Evolutionary conservation across 148 eudicot species (phyloP), one percentile per base, ranked within the genome.

Genomic region (Gaultheria prostrata): DNA sequence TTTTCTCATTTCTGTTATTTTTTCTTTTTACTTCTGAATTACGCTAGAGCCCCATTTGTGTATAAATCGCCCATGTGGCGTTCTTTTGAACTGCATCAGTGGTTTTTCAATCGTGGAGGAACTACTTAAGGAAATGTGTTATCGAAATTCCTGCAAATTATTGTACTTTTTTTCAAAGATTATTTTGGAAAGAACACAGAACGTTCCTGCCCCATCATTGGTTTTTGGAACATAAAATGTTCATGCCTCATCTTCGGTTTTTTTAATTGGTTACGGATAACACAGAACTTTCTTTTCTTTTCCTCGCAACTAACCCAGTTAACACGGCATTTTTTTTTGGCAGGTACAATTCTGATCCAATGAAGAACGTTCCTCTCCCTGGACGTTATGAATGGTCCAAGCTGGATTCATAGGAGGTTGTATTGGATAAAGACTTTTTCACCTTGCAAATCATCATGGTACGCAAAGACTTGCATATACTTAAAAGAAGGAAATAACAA

Each of bases 261-360:
- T 6, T 1, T 49, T 49, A 7, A 49, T 7, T 1, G 46, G 46
- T 6, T 1, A 7, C 7, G 8, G 8, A 7, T 7, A 7, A 8
- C n/a, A n/a, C n/a, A 9, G 1, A 49, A 10, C 53, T 49, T 49
- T 49, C 53, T 49, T 49, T 49, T 7, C 46, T 43, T 43, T 43
- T 43, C 12, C 53, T 9, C 9, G 8, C 53, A 7, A 49, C 53
- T 49, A 10, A 49, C 7, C 12, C 11, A 9, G 53, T 2, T 7
- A 24, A 8, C 21, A 4, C 21, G 53, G 50, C 32, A 45, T 78
- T 21, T 6, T 63, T 78, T 83, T n/a, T n/a, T n/a, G 76, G 80
- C 85, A 91, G 93, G 88, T 91, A 91, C 84, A 91, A 91, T 85
- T 91, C 85, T 72, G 93, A 91, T 86, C 89, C 91, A 0, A 85